phyloP scores from a whole-genome alignment of 177 flowering plant genomes.

The Vitis hybrid region DNA sequence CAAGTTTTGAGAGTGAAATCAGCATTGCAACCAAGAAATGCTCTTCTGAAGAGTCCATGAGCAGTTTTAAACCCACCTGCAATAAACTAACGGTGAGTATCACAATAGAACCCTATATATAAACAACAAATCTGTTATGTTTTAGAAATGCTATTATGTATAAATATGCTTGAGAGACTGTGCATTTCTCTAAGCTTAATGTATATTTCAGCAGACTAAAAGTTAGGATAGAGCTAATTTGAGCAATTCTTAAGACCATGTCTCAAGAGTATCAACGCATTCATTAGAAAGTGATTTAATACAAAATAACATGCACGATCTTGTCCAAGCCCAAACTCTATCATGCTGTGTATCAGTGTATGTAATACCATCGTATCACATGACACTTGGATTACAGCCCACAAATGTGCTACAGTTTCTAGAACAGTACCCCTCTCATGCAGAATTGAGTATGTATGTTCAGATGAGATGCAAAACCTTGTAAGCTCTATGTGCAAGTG shows the following conservation, averaged over 20 bases:
- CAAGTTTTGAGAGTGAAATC: slow-evolving; percentile 71
- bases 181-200: too few species aligned
- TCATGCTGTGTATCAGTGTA: too few species aligned
- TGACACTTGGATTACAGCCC: too few species aligned
- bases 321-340: too few species aligned
- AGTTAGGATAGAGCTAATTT: too few species aligned
- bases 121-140: neutral
- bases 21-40: slow-evolving; percentile 51
- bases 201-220: too few species aligned
- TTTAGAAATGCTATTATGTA: neutral
- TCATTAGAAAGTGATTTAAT: too few species aligned
- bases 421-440: neutral
- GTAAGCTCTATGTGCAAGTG: slow-evolving; percentile 58
- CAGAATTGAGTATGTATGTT: neutral
- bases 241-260: too few species aligned
- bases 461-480: slow-evolving; percentile 49
- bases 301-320: too few species aligned
- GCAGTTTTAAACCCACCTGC: slow-evolving; percentile 62
- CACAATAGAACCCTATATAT: neutral
- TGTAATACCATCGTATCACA: too few species aligned
- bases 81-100: slow-evolving; percentile 13
- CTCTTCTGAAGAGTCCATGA: slow-evolving; percentile 44
- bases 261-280: too few species aligned
- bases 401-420: too few species aligned
- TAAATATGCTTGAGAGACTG: neutral